Evolutionary conservation across 192 early-diverging fungal species (phyloP), one percentile per base, ranked within the genome.

Genomic region (Coemansia sp.): DNA sequence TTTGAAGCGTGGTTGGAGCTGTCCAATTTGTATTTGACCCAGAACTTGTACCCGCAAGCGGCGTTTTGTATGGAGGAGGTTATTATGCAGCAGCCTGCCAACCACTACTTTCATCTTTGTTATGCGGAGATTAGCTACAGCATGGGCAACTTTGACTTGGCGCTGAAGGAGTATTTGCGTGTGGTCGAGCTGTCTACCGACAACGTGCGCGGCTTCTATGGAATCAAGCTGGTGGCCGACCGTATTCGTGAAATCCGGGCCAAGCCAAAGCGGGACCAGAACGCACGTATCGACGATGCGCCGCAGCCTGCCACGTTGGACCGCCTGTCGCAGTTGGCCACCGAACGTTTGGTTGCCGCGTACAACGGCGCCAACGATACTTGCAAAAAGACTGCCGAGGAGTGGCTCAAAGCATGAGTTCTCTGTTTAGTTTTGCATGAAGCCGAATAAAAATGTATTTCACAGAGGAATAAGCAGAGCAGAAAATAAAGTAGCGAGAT

Each of bases 1-100:
- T 83, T 87, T 62, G 95, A 98, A 68, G 91, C 85, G 1, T 98
- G 96, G 96, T 66, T 92, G 0, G 88, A 94, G 69, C 83, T 98
- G 42, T 81, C 87, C 1, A 69, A 82, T 25, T 70, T 92, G 31
- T 97, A 98, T 68, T 69, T 95, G 19, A 68, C 58, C 5, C 78
- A 87, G 31, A 69, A 87, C 57, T 72, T 89, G 84, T 90, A 90
- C 68, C 71, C 86, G 62, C 93, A 95, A 78, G 95, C 96, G 5
- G 88, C 87, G 12, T 97, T 90, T 68, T 95, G 93, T 65, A 69
- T 90, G 48, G 96, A 98, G 71, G 96, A 98, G 74, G 69, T 93
- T n/a, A 82, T 98, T 51, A 57, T 98, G 60, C 84, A 93, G 46
- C 87, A 90, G 60, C 92, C 94, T n/a, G 78, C 83, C 56, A 92